Conservation (phyloP, 768 basidiomycete species). For the Sarcodon aspratus region DNA sequence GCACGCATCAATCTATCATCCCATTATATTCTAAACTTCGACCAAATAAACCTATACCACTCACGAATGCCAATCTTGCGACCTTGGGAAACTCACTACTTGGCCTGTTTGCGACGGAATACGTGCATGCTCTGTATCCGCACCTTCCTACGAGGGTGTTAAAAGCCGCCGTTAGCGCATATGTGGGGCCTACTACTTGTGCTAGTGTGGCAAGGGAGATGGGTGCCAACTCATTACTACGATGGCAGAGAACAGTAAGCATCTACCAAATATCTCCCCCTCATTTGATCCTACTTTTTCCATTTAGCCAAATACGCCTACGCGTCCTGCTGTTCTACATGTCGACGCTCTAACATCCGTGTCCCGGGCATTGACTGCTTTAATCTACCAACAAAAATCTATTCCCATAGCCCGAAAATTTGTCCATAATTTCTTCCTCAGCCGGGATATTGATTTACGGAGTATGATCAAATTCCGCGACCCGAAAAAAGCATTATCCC, state of each 20-base stretch:
- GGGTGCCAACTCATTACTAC: slow-evolving; percentile 64
- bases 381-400: slow-evolving; percentile 83
- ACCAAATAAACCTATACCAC: slow-evolving; percentile 39
- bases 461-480: slow-evolving; percentile 72
- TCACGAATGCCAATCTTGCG: slow-evolving; percentile 68
- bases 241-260: slow-evolving; percentile 74
- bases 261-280: background rate
- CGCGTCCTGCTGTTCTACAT: slow-evolving; percentile 46
- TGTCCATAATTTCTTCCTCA: slow-evolving; percentile 81
- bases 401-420: slow-evolving; percentile 82
- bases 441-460: slow-evolving; percentile 72
- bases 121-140: slow-evolving; percentile 70
- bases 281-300: slow-evolving; percentile 1
- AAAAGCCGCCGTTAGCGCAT: slow-evolving; percentile 86
- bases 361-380: slow-evolving; percentile 76
- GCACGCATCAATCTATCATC: slow-evolving; percentile 69
- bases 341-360: slow-evolving; percentile 85
- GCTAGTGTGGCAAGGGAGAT: slow-evolving; percentile 79
- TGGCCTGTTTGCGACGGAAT: slow-evolving; percentile 84
- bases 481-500: slow-evolving; percentile 66
- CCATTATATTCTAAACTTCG: slow-evolving; percentile 42
- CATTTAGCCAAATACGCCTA: slow-evolving; percentile 33
- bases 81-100: slow-evolving; percentile 78
- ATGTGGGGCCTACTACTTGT: slow-evolving; percentile 80
- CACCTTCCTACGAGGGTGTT: slow-evolving; percentile 86